These are phyloP conservation scores for Lactarius trivialis DNA, from an alignment of 768 basidiomycete genomes.

Conservation along the genomic window DNA sequence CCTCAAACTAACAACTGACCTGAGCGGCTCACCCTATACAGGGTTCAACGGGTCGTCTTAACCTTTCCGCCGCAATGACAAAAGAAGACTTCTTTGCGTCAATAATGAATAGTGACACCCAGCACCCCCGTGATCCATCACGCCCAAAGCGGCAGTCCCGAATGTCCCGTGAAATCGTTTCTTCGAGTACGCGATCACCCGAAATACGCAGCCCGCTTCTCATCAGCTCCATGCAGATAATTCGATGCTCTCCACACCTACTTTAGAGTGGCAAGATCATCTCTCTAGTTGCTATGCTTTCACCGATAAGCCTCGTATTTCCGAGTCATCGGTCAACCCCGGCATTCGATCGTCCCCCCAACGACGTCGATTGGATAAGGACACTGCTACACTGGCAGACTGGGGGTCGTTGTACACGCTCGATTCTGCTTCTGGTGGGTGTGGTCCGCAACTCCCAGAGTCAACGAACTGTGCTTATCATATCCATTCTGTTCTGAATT, in stretches of 20 bases:
- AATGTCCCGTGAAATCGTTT: slow-evolving; percentile 73
- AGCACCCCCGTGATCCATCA: slow-evolving; percentile 45
- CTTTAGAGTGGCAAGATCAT: slow-evolving; percentile 73
- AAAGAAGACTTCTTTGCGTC: slow-evolving; percentile 78
- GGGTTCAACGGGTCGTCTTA: slow-evolving; percentile 64
- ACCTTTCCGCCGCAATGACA: slow-evolving; percentile 53
- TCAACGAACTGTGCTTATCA: neutral
- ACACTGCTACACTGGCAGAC: slow-evolving; percentile 32
- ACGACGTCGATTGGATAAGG: slow-evolving; percentile 42
- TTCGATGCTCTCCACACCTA: slow-evolving; percentile 55
- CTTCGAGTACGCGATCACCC: slow-evolving; percentile 45
- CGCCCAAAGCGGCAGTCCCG: slow-evolving; percentile 67
- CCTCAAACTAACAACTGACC: neutral
- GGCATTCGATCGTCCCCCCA: slow-evolving; percentile 34
- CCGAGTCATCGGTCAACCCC: slow-evolving; percentile 3
- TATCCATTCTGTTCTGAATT: neutral
- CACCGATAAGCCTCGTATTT: slow-evolving; percentile 4
- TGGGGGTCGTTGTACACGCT: slow-evolving; percentile 60
- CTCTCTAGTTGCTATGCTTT: slow-evolving; percentile 49
- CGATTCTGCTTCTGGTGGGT: slow-evolving; percentile 29
- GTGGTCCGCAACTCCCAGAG: neutral
- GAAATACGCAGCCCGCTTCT: neutral
- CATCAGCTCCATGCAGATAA: slow-evolving; percentile 38
- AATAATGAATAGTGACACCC: slow-evolving; percentile 51
- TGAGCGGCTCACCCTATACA: slow-evolving; percentile 27